phyloP scores from a whole-genome alignment of 1,284 basidiomycete species.

The Boletellus deceptivus region DNA sequence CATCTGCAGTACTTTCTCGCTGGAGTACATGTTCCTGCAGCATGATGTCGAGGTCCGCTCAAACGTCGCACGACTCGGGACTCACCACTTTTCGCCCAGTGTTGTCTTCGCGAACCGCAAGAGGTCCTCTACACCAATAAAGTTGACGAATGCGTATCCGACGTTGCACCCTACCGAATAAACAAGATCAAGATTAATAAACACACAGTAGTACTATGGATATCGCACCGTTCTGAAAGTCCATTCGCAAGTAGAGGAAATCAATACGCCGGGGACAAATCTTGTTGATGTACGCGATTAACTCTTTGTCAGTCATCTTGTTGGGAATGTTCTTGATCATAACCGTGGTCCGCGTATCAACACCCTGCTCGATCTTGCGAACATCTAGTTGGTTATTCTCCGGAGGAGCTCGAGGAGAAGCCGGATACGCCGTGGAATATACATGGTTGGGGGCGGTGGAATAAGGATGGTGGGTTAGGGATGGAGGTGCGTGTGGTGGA shows the following conservation, averaged over 20 bases:
- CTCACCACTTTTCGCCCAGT: conserved; percentile 75
- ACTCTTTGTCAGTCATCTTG: conserved; percentile 78
- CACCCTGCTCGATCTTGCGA: conserved; percentile 66
- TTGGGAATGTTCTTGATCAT: conserved; percentile 91
- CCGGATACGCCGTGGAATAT: conserved; percentile 27
- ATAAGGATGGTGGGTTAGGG: conserved; percentile 25
- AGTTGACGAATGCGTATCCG: conserved; percentile 87
- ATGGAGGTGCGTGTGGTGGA: conserved; percentile 26
- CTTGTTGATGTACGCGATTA: conserved; percentile 65
- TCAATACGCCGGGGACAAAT: conserved; percentile 72
- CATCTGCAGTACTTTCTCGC: conserved; percentile 84
- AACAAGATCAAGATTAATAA: conserved; percentile 23
- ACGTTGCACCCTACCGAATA: conserved; percentile 70
- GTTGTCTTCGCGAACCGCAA: conserved; percentile 69
- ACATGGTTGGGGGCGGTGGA: conserved; percentile 15
- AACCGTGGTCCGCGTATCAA: conserved; percentile 79
- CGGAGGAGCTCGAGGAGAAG: conserved; percentile 33
- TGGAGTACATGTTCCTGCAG: conserved; percentile 80
- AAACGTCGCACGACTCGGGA: conserved; percentile 1
- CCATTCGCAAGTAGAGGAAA: conserved; percentile 84
- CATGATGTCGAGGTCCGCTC: conserved; percentile 4
- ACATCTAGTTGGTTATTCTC: conserved; percentile 72
- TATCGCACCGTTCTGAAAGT: conserved; percentile 69
- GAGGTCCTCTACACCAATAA: conserved; percentile 74
- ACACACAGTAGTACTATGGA: background rate